These are phyloP conservation scores for Chamaecrista fasciculata DNA, from an alignment of 306 rosid species.

Conservation along the genomic window DNA sequence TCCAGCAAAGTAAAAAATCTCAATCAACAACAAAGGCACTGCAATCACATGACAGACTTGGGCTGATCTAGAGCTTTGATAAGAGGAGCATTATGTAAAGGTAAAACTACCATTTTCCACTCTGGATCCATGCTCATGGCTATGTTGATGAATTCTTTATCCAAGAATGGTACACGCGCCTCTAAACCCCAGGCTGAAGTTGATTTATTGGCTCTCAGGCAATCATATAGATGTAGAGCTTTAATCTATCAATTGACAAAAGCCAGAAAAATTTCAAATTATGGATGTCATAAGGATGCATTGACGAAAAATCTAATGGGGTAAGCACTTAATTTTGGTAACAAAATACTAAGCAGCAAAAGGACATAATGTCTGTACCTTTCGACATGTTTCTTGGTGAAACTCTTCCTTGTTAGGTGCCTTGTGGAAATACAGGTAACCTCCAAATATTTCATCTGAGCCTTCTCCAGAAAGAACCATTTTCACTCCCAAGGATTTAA, in stretches of 20 bases:
- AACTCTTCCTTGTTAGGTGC: conserved; percentile 94
- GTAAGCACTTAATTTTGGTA: conserved; percentile 8
- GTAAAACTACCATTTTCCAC: conserved; percentile 75
- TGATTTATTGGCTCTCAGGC: conserved; percentile 92
- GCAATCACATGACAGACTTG: conserved; percentile 14
- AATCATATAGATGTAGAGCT: conserved; percentile 94
- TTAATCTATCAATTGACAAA: conserved; percentile 61
- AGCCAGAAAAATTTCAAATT: conserved; percentile 16
- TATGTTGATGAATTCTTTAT: conserved; percentile 67
- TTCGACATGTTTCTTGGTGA: conserved; percentile 89
- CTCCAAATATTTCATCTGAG: conserved; percentile 97
- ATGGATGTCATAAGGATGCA: conserved; percentile 15
- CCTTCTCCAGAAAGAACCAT: conserved; percentile 99
- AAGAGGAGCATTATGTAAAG: conserved; percentile 14
- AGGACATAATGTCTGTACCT: conserved; percentile 42
- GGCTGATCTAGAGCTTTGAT: conserved; percentile 13
- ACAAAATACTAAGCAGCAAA: conserved; percentile 3
- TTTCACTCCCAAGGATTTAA: conserved; percentile 96
- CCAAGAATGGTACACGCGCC: conserved; percentile 98
- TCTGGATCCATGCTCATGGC: conserved; percentile 94
- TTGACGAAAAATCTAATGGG: background rate
- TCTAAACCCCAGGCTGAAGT: conserved; percentile 99
- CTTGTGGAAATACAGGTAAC: conserved; percentile 95
- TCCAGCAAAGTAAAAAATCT: conserved; percentile 9
- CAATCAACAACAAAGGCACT: conserved; percentile 10